These are phyloP conservation scores for Pachyrhizus erosus DNA, from an alignment of 306 rosid genomes.

Conservation along the genomic window DNA sequence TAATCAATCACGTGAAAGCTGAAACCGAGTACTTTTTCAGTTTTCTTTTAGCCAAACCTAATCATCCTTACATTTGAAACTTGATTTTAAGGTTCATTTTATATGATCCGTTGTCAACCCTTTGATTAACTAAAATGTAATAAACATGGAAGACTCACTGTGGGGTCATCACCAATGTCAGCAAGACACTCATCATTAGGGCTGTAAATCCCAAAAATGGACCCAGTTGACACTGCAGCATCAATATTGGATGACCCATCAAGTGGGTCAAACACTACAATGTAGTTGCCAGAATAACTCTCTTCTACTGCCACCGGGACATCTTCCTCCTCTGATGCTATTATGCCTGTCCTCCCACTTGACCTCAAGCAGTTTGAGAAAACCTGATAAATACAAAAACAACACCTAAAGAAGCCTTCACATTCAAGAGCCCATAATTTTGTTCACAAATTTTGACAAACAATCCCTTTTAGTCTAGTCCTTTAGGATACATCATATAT, in stretches of 20 bases:
- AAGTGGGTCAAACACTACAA: constrained; percentile 95
- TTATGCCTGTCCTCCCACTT: constrained; percentile 96
- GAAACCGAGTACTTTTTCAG: not conserved
- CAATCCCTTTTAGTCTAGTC: not conserved
- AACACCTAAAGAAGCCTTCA: not conserved
- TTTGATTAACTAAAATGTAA: not conserved
- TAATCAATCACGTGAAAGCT: not conserved
- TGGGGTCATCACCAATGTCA: constrained; percentile 66
- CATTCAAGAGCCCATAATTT: not conserved
- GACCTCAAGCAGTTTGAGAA: constrained; percentile 96
- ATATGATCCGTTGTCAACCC: not conserved
- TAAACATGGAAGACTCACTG: constrained; percentile 54
- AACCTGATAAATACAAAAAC: constrained; percentile 54
- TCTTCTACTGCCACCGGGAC: constrained; percentile 99
- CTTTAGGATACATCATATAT: not conserved
- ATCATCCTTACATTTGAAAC: not conserved
- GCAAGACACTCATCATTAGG: constrained; percentile 94
- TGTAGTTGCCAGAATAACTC: constrained; percentile 97
- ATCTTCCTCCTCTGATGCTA: constrained; percentile 99
- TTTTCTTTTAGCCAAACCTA: not conserved
- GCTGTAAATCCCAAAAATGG: constrained; percentile 96
- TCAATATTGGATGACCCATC: constrained; percentile 98
- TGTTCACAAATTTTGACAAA: constrained; percentile 10
- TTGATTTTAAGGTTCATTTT: not conserved
- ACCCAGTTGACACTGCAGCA: constrained; percentile 96